Evolutionary conservation across 78 protist genomes (phyloP).

Genomic region (Anaeramoeba flamelloides): DNA sequence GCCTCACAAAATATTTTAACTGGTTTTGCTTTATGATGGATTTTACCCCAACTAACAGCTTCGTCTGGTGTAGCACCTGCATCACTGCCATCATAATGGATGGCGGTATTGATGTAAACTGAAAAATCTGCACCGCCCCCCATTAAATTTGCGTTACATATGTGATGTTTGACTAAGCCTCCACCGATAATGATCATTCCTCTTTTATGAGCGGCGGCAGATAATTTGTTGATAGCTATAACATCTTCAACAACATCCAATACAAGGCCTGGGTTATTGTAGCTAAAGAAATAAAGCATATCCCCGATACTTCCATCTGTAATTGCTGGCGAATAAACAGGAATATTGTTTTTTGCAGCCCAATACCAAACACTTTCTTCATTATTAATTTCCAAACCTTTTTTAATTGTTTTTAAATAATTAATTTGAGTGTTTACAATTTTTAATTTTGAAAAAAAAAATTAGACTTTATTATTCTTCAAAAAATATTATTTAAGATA

Average conservation of each 20-base stretch:
- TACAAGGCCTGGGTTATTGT: constrained; percentile 63
- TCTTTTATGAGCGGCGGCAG: constrained; percentile 48
- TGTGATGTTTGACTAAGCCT: constrained; percentile 97
- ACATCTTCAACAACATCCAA: constrained; percentile 60
- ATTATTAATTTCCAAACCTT: constrained; percentile 76
- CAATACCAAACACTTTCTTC: constrained; percentile 76
- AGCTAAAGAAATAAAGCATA: constrained; percentile 89
- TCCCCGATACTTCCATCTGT: constrained; percentile 98
- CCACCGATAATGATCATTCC: constrained; percentile 98
- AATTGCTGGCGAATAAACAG: constrained; percentile 93
- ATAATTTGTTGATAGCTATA: constrained; percentile 17
- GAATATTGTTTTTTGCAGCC: constrained; percentile 79
- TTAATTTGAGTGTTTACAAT: no score
- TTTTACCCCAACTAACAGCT: constrained; percentile 98
- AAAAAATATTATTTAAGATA: no score
- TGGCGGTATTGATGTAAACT: constrained; percentile 21
- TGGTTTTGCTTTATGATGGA: constrained; percentile 51
- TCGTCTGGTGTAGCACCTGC: constrained; percentile 97
- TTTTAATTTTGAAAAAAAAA: no score
- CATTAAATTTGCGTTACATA: constrained; percentile 98
- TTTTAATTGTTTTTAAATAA: no score
- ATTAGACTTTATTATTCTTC: no score
- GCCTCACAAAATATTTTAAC: constrained; percentile 62
- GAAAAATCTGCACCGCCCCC: constrained; percentile 94
- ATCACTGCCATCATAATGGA: constrained; percentile 82